phyloP scores from a whole-genome alignment of 495 filamentous ascomycete species.

The Ramalina intermedia region DNA sequence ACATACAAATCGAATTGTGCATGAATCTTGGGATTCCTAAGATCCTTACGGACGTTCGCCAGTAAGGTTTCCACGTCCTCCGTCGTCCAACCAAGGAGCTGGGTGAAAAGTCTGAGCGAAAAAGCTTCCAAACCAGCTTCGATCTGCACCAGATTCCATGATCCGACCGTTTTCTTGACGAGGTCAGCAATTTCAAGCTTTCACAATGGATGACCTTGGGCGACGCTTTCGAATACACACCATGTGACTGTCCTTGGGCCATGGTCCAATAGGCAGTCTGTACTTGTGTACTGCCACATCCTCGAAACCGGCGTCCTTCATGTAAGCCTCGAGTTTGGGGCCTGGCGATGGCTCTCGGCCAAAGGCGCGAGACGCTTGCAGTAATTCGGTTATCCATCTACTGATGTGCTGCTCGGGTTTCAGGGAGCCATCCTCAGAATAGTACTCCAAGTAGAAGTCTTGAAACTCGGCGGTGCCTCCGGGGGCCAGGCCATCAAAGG shows the following conservation, averaged over 20 bases:
- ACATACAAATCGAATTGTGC: conserved; percentile 17
- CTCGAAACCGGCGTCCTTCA: conserved; percentile 18
- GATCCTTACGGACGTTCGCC: conserved; percentile 35
- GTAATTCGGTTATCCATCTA: conserved; percentile 4
- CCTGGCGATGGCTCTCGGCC: conserved; percentile 11
- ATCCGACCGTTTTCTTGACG: conserved; percentile 9
- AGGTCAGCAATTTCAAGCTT: neutral
- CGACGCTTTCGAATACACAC: neutral
- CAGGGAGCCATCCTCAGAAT: conserved; percentile 17
- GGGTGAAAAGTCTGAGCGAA: conserved; percentile 34
- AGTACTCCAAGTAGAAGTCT: conserved; percentile 17
- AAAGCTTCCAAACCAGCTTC: conserved; percentile 29
- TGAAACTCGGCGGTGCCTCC: conserved; percentile 21
- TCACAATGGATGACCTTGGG: neutral
- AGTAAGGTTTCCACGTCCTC: conserved; percentile 43
- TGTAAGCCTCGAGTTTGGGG: conserved; percentile 7
- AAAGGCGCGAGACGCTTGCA: conserved; percentile 3
- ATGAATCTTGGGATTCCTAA: conserved; percentile 37
- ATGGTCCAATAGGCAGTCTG: conserved; percentile 17
- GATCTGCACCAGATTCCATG: conserved; percentile 27
- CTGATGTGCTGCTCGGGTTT: neutral
- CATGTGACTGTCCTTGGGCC: conserved; percentile 20
- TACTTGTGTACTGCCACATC: conserved; percentile 12
- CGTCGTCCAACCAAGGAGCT: conserved; percentile 36
- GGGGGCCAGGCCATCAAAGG: conserved; percentile 15